Evolutionary conservation across 2,329 filamentous ascomycete genomes (phyloP), one percentile per base, ranked within the genome.

Genomic region (Colletotrichum brevisporum): DNA sequence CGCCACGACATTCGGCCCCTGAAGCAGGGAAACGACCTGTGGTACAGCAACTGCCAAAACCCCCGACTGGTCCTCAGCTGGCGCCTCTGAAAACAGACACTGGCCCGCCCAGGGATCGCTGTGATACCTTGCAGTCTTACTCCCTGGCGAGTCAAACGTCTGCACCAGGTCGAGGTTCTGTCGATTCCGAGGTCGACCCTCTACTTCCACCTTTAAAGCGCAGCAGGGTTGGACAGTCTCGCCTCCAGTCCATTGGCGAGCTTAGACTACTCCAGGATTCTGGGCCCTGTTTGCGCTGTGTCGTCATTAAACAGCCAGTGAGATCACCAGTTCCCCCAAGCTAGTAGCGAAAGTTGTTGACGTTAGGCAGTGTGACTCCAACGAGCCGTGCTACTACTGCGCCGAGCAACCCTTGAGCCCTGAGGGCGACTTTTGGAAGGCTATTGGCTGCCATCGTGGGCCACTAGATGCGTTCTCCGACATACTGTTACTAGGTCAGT

Each of bases 171-270:
- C 80, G 83, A 67, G 79, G 78, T 36, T 83, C 83, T 6, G 76
- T 80, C 10, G 85, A 87, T 60, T 78, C 83, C 2, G 85, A 87
- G 54, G 78, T 82, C 45, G 86, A 89, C 63, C 82, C 85, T 18
- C 77, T 87, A 48, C 78, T 89, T 3, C 87, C 87, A 8, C 87
- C 87, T 4, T 73, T 89, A 63, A 88, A 88, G 75, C 81, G 83
- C 71, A 86, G 83, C 61, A 82, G 86, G 51, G 81, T 85, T 36
- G 85, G 84, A 4, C 86, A 86, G 71, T 83, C 85, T 45, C 83
- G 85, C 26, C 78, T 89, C 2, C 83, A 89, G 73, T 89, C 87
- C 18, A 89, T 89, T 53, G 86, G 84, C 50, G 87, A 89, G 75
- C 81, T 89, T 4, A 82, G 82, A 48, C 79, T 89, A 9, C 79